Base-by-base conservation (phyloP, 164 flowering plant genomes). In the Saururus chinensis region DNA sequence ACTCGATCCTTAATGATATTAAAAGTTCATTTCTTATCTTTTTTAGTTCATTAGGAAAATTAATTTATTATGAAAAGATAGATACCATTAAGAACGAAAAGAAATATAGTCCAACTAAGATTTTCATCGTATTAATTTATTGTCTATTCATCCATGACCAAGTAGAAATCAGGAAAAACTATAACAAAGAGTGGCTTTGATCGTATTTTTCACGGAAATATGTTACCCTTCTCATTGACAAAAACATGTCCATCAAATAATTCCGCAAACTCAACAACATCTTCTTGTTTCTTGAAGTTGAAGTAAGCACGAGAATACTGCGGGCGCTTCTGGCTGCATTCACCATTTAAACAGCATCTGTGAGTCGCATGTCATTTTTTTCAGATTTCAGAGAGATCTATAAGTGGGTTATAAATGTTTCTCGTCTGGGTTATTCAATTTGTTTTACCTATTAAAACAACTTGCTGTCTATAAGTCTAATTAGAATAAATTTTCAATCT, bases 241-340 rank as follows among this genome's bases (percentile, higher is more conserved):
- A 92, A 92, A 8, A 84, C 74, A 71, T 85, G 95, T 11, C 95
- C 97, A 59, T 82, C 80, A 62, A 90, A 90, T 76, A 84, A 82
- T 81, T 88, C 95, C 0, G 96, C 93, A 73, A 91, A 88, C 80
- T 86, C 98, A 24, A 88, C 63, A 63, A 86, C 96, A 72, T 85
- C 98, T 42, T 91, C 90, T 49, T 85, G 77, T 51, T 68, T 80
- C 67, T 81, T 85, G 77, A 91, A 91, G 71, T 85, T 81, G 62
- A 91, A 73, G 60, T 91, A 88, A n/a, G 89, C 93, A 68, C 95
- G 80, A 30, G 95, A 73, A 73, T 80, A 68, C 1, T 56, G 65
- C 19, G 69, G 84, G 65, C 71, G 75, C 77, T 83, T 92, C 67
- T 61, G 80, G 66, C 98, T 88, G 84, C 84, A 82, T 9, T 30